Evolutionary conservation across 2,329 filamentous ascomycete genomes (phyloP), one percentile per base, ranked within the genome.

Genomic region (Corynespora cassiicola): DNA sequence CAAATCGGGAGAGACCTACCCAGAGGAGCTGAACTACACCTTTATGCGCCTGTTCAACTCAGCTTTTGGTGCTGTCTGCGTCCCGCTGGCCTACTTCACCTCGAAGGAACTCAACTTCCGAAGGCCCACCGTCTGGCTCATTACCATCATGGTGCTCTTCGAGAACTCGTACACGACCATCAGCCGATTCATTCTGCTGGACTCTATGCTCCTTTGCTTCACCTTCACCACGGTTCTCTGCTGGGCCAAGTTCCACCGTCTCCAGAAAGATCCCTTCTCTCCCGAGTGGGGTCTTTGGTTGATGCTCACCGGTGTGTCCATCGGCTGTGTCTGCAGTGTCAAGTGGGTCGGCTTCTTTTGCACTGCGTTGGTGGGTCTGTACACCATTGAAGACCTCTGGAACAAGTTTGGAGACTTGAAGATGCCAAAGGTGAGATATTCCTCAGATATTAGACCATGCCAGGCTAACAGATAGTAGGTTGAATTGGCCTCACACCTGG

Each of bases 121-220:
- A 65, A 84, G 87, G 52, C 86, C 90, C 26, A 87, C 91, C 32
- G 89, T 96, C 54, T 99, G 94, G 94, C 79, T 99, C 40, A 85
- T 97, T 42, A 94, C 91, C 14, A 76, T 97, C 57, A 96, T 96
- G 89, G 91, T 99, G 28, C 83, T 99, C 26, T 99, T 90, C 76
- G 94, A 99, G 72, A 99, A 99, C 77, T 97, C 94, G 34, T 99
- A 97, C 75, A 96, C 94, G 31, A 97, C 95, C 20, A 99, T 99
- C 71, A 96, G 91, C 73, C 85, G 94, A 45, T 99, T 99, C 68
- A 97, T 99, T 60, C 85, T 99, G 16, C 84, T 99, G 59, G 94
- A 99, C 71, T 97, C 94, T 1, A 99, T 99, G 94, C 82, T 99
- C 34, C 81, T 99, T 24, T 97, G 91, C 75, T 96, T 96, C 66